Conservation (phyloP, 345 rosid genomes). For the Citrus cavaleriei region DNA sequence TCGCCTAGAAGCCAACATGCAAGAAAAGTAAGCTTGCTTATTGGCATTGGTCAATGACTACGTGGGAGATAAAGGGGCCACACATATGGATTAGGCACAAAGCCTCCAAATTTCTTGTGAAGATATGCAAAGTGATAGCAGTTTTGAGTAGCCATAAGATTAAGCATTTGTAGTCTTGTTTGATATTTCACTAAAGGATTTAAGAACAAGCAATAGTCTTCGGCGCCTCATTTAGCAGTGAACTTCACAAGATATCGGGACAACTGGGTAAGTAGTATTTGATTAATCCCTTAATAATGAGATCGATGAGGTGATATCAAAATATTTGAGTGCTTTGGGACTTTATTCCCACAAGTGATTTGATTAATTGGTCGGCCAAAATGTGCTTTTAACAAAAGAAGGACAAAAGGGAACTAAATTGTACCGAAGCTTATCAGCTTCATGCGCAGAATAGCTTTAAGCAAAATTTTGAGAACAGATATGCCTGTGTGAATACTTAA, state of each 20-base stretch:
- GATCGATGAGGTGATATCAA: neutral
- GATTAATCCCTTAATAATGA: neutral
- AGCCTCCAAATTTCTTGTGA: neutral
- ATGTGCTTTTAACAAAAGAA: neutral
- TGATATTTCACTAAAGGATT: neutral
- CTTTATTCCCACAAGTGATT: neutral
- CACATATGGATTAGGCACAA: neutral
- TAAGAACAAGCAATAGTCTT: neutral
- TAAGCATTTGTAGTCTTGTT: neutral
- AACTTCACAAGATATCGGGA: neutral
- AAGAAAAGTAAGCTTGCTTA: neutral
- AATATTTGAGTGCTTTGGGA: neutral
- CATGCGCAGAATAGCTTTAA: neutral
- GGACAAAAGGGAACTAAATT: neutral
- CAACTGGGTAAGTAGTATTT: neutral
- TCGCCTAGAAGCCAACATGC: neutral
- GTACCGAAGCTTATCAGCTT: neutral
- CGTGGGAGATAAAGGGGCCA: neutral
- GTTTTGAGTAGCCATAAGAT: neutral
- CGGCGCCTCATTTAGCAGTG: neutral
- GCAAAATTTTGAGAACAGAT: neutral
- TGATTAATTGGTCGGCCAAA: neutral
- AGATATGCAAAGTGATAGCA: neutral
- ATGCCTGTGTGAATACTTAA: conserved; percentile 26
- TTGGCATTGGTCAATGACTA: neutral